Conservation (phyloP, 441 rosid species). For the Adansonia madagascariensis region DNA sequence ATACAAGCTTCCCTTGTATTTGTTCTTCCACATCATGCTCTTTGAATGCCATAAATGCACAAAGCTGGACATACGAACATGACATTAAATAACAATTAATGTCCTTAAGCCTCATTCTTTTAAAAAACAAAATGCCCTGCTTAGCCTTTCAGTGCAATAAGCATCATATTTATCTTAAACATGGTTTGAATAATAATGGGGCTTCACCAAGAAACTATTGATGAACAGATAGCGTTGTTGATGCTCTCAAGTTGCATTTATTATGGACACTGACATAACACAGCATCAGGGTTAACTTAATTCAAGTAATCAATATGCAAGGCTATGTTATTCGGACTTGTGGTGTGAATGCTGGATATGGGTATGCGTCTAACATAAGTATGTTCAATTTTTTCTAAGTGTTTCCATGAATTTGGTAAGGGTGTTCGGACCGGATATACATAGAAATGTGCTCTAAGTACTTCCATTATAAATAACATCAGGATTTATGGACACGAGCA, state of each 20-base stretch:
- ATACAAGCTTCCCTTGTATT: conserved; percentile 15
- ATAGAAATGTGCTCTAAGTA: not conserved
- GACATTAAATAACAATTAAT: conserved; percentile 13
- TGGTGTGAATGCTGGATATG: no score
- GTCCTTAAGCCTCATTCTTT: conserved; percentile 2
- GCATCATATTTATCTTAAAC: not conserved
- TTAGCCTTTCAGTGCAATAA: not conserved
- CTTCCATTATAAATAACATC: not conserved
- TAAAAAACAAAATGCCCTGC: not conserved
- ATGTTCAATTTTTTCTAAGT: no score
- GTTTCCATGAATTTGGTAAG: no score
- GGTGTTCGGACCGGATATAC: no score
- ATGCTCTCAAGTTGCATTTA: not conserved
- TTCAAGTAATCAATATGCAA: not conserved
- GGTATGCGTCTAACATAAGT: no score
- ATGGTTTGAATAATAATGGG: not conserved
- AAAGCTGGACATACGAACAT: not conserved
- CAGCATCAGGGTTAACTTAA: not conserved
- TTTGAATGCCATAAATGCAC: conserved; percentile 11
- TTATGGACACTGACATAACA: not conserved
- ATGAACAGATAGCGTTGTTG: not conserved
- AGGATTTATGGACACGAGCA: not conserved
- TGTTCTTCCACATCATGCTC: not conserved
- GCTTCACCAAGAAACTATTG: not conserved
- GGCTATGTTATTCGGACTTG: no score